Percentiles rank a stretch among this genome's conserved stretches.
phyloP scores from a whole-genome alignment of 108 stramenopile species.

The Fragilaria crotonensis region DNA sequence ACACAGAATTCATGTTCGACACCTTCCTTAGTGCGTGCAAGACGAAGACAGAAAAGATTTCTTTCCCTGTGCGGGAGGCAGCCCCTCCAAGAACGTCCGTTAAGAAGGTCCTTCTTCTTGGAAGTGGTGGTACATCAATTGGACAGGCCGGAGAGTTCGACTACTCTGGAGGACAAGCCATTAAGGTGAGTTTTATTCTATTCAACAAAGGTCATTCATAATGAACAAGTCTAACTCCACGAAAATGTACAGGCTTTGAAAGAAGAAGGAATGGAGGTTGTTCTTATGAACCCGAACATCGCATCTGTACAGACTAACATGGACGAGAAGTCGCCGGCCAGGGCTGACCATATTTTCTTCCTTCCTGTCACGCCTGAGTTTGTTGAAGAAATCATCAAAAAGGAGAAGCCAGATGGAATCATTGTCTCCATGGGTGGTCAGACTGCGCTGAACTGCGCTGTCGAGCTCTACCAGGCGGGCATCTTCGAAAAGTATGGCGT shows the following conservation, averaged over 20 bases:
- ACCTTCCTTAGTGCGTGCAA: slow-evolving; percentile 82
- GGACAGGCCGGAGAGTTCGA: slow-evolving; percentile 99
- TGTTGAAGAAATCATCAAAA: slow-evolving; percentile 93
- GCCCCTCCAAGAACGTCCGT: slow-evolving; percentile 42
- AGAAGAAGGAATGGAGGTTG: slow-evolving; percentile 96
- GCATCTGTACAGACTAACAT: slow-evolving; percentile 98
- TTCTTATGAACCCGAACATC: slow-evolving; percentile 99
- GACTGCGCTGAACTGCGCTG: slow-evolving; percentile 96
- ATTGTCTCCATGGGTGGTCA: slow-evolving; percentile 98
- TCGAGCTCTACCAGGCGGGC: slow-evolving; percentile 85
- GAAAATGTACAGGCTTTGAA: slow-evolving; percentile 70
- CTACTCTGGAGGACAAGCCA: slow-evolving; percentile 97
- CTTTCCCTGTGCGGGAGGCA: slow-evolving; percentile 60
- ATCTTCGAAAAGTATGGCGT: slow-evolving; percentile 90
- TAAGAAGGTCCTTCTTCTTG: slow-evolving; percentile 96
- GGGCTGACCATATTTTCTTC: slow-evolving; percentile 95
- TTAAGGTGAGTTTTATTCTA: slow-evolving; percentile 56
- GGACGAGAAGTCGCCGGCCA: slow-evolving; percentile 74
- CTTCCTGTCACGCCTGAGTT: slow-evolving; percentile 94
- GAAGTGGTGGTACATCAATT: slow-evolving; percentile 95
- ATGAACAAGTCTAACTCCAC: background rate
- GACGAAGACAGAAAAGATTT: slow-evolving; percentile 53
- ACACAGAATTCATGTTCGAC: slow-evolving; percentile 98
- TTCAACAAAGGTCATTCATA: slow-evolving; percentile 3
- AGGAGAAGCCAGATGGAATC: slow-evolving; percentile 97